Percentiles rank a stretch among this genome's conserved stretches.
Evolutionary conservation across 139 green algal species (phyloP).

Genomic region (Dunaliella primolecta): DNA sequence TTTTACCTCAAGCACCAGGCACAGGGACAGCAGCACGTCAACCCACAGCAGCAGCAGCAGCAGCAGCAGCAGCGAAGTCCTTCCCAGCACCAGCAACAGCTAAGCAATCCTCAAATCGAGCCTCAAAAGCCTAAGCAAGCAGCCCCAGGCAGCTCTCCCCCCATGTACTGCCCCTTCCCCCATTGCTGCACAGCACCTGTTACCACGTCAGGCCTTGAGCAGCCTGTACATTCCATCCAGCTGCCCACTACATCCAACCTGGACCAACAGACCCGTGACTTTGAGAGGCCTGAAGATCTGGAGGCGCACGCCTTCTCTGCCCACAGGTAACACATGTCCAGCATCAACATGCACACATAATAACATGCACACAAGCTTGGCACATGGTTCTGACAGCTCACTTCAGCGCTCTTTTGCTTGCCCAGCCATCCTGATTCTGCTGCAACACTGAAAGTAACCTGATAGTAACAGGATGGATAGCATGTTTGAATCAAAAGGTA

Average conservation of each 20-base stretch:
- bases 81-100: not conserved
- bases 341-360: no score
- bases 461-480: no score
- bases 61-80: not conserved
- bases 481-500: no score
- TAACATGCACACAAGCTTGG: no score
- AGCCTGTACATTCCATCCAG: not conserved
- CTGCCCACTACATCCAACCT: not conserved
- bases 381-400: no score
- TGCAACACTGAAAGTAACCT: no score
- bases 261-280: not conserved
- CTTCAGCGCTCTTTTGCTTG: no score
- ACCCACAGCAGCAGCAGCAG: not conserved
- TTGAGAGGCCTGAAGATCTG: not conserved
- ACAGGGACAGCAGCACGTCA: not conserved
- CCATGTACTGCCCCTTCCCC: not conserved
- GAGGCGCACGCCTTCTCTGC: not conserved
- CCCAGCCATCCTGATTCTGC: no score
- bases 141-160: not conserved
- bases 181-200: not conserved
- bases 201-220: not conserved
- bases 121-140: no score
- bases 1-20: not conserved
- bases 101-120: no score
- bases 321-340: no score